Evolutionary conservation across 2,329 filamentous ascomycete genomes (phyloP), one percentile per base, ranked within the genome.

Genomic region (Aureobasidium sp.): DNA sequence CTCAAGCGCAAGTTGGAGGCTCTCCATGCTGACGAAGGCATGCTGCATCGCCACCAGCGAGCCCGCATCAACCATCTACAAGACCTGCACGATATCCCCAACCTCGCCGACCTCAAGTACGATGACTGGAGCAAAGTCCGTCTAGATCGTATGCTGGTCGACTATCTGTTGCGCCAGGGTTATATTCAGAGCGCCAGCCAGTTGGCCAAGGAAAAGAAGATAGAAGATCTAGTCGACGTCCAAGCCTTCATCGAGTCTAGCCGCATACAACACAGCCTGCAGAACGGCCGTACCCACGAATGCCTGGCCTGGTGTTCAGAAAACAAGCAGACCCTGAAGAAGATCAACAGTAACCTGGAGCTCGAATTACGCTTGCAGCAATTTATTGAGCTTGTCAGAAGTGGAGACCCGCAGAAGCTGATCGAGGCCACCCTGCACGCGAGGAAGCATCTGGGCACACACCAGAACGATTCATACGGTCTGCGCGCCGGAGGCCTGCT

Each of bases 311-410:
- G 94, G 94, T 97, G 94, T 73, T 84, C 81, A 16, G 93, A 97
- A 69, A 96, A 97, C 74, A 94, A 95, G 75, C 92, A 93, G 69
- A 89, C 92, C 65, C 77, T 99, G 63, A 89, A 91, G 71, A 96
- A 94, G 79, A 88, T 90, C 75, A 87, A 90, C 73, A 91, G 87
- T 69, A 89, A 88, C 66, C 82, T 99, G 16, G 94, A 99, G 74
- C 96, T 96, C 70, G 90, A 96, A 80, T 83, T 99, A 47, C 87
- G 94, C 13, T 82, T 95, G 69, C 94, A 99, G 74, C 92, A 97
- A 73, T 97, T 92, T 73, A 92, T 97, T 68, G 94, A 97, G 75
- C 81, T 97, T 64, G 85, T 96, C 63, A 82, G 93, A 63, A 84
- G 81, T 42, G 83, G 83, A 59, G 80, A 86, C 5, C 78, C 82